Evolutionary conservation across 2,329 filamentous ascomycete genomes (phyloP).

Genomic region (Cephalotrichum gorgonifer): DNA sequence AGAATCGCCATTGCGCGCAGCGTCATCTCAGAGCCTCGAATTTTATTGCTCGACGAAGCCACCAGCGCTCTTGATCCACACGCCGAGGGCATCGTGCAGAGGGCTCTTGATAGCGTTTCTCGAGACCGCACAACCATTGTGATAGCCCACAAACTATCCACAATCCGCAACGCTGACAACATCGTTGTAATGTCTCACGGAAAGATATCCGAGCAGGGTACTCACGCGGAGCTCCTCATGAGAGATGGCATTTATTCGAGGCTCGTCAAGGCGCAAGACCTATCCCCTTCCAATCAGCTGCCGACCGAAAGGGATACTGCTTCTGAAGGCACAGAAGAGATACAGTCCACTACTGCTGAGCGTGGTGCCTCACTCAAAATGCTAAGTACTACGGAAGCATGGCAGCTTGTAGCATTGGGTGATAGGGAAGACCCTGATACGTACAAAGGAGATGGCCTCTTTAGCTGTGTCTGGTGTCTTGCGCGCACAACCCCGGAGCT

Average conservation of each 20-base stretch:
- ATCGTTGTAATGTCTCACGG: constrained; percentile 58
- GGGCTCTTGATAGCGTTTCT: constrained; percentile 41
- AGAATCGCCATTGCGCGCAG: constrained; percentile 56
- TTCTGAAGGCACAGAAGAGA: constrained; percentile 10
- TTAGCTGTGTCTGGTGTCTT: constrained; percentile 7
- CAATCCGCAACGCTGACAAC: constrained; percentile 50
- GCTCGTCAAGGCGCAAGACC: constrained; percentile 34
- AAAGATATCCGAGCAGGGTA: constrained; percentile 48
- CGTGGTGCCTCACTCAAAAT: not conserved
- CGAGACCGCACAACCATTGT: constrained; percentile 53
- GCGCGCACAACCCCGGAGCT: constrained; percentile 6
- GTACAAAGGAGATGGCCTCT: constrained; percentile 4
- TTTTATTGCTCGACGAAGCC: constrained; percentile 59
- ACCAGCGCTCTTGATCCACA: constrained; percentile 45
- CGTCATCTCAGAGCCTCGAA: constrained; percentile 51
- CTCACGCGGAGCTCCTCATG: constrained; percentile 45
- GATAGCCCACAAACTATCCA: constrained; percentile 52
- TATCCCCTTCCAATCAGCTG: constrained; percentile 11
- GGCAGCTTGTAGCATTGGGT: constrained; percentile 19
- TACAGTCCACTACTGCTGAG: not conserved
- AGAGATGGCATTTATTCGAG: constrained; percentile 35
- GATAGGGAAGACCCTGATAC: constrained; percentile 24
- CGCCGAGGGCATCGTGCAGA: constrained; percentile 41
- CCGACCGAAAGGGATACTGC: constrained; percentile 1
- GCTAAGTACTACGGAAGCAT: constrained; percentile 15